Evolutionary conservation across 2,329 filamentous ascomycete genomes (phyloP).

Genomic region (Albifimbria verrucaria): DNA sequence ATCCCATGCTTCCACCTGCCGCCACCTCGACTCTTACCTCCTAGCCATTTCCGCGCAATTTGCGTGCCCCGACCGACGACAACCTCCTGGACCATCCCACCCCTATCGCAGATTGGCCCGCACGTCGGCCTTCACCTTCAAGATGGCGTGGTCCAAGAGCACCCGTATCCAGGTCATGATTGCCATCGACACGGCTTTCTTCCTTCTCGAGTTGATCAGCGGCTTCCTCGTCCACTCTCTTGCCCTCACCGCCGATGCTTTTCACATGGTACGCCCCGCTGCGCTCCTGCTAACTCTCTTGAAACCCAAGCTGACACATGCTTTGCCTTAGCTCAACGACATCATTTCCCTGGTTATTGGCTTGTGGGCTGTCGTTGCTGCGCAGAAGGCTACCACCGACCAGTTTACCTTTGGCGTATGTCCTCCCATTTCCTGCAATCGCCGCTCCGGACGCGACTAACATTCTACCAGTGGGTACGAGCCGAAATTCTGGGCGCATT

Average conservation of each 20-base stretch:
- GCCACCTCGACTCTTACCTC: too few species aligned
- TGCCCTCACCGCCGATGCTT: constrained; percentile 92
- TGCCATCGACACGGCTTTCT: constrained; percentile 84
- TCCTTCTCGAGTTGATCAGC: constrained; percentile 80
- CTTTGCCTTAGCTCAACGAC: constrained; percentile 73
- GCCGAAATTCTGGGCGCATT: constrained; percentile 95
- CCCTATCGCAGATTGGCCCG: constrained; percentile 7
- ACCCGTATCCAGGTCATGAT: constrained; percentile 91
- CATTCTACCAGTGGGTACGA: constrained; percentile 74
- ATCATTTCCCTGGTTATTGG: constrained; percentile 91
- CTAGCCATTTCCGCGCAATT: too few species aligned
- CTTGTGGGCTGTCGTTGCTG: constrained; percentile 90
- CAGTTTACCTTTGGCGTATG: constrained; percentile 92
- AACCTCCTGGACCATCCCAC: background rate
- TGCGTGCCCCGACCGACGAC: too few species aligned
- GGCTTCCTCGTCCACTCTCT: constrained; percentile 88
- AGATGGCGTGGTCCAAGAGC: constrained; percentile 88
- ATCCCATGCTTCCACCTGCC: background rate
- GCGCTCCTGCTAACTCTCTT: constrained; percentile 1
- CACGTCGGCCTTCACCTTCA: constrained; percentile 25
- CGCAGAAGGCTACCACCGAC: constrained; percentile 79
- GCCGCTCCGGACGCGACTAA: constrained; percentile 15
- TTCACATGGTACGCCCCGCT: constrained; percentile 76
- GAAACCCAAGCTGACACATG: constrained; percentile 9
- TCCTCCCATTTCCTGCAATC: constrained; percentile 13